Evolutionary conservation across 331 rosid species (phyloP).

Genomic region (Arachis monticola): DNA sequence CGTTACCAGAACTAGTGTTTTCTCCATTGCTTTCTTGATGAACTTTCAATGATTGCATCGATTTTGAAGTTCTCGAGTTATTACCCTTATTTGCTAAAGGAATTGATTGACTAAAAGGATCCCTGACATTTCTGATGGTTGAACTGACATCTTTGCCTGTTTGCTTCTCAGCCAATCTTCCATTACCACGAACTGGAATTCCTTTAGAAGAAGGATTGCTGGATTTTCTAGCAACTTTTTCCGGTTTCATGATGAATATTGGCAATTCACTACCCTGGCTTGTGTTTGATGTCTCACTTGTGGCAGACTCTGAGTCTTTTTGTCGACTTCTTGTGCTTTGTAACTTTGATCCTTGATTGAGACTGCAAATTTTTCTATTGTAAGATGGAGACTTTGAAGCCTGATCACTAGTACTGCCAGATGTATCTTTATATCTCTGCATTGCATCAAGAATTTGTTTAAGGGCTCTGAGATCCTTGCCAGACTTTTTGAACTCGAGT

Average conservation of each 20-base stretch:
- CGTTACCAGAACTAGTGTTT: constrained; percentile 41
- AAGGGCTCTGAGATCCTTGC: constrained; percentile 94
- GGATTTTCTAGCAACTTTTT: constrained; percentile 51
- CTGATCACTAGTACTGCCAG: constrained; percentile 51
- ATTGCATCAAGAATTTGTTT: constrained; percentile 89
- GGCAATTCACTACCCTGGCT: constrained; percentile 50
- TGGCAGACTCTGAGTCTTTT: constrained; percentile 34
- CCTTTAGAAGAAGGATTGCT: constrained; percentile 40
- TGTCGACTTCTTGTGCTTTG: constrained; percentile 53
- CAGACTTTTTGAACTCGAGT: constrained; percentile 89
- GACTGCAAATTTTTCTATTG: constrained; percentile 34
- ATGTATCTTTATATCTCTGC: constrained; percentile 66
- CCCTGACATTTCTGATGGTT: constrained; percentile 39
- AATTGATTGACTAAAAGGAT: constrained; percentile 42
- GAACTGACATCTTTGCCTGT: constrained; percentile 44
- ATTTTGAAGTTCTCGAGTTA: constrained; percentile 45
- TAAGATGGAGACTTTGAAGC: constrained; percentile 50
- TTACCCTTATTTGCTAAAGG: constrained; percentile 42
- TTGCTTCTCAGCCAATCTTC: constrained; percentile 54
- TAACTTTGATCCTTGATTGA: constrained; percentile 43
- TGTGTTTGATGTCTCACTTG: constrained; percentile 45
- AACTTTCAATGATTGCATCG: constrained; percentile 48
- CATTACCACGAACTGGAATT: constrained; percentile 41
- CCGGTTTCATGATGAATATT: constrained; percentile 64
- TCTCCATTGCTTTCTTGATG: constrained; percentile 43